Evolutionary conservation across 2,329 filamentous ascomycete genomes (phyloP).

Genomic region (Pestalotiopsis fici): DNA sequence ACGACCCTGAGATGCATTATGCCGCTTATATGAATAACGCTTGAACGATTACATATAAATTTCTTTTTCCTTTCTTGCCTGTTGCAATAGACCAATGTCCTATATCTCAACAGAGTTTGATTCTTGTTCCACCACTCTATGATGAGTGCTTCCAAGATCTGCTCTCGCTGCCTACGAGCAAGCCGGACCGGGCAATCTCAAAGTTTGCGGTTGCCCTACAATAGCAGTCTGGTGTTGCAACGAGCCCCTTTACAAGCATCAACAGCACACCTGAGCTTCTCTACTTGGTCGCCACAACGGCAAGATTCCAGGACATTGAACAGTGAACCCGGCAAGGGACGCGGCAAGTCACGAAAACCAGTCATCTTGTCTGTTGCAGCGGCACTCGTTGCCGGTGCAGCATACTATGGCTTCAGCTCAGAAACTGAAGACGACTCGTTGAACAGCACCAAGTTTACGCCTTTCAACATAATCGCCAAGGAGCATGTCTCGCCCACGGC

Average conservation of each 20-base stretch:
- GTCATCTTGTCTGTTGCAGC: background rate
- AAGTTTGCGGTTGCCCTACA: background rate
- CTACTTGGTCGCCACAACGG: background rate
- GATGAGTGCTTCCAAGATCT: background rate
- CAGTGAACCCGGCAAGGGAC: background rate
- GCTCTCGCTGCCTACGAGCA: background rate
- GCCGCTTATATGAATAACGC: background rate
- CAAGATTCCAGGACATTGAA: background rate
- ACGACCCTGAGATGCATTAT: background rate
- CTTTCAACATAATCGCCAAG: conserved; percentile 64
- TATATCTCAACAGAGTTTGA: background rate
- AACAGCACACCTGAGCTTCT: background rate
- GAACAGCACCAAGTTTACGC: conserved; percentile 62
- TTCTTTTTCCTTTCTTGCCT: background rate
- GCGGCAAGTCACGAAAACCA: background rate
- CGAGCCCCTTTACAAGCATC: conserved; percentile 12
- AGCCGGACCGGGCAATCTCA: background rate
- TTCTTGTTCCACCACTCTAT: background rate
- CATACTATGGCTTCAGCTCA: background rate
- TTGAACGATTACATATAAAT: background rate
- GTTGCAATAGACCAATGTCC: background rate
- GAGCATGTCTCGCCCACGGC: conserved; percentile 66
- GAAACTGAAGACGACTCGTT: conserved; percentile 30
- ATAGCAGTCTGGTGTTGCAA: background rate
- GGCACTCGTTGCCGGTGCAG: background rate